Evolutionary conservation across 129 eudicot species (phyloP).

Genomic region (Cynara cardunculus): DNA sequence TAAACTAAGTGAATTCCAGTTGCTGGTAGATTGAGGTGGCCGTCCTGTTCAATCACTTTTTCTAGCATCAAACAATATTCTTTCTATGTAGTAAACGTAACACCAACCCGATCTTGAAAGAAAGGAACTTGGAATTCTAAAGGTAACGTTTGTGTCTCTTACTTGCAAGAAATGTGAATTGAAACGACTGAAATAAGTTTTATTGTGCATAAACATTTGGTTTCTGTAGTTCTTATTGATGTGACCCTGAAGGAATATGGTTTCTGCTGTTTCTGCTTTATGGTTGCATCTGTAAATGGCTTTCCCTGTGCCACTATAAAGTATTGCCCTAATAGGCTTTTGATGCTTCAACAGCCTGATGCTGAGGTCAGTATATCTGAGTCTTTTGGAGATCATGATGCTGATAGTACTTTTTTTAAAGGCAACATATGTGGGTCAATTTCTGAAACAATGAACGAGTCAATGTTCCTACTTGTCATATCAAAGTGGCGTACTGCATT

Average conservation of each 20-base stretch:
- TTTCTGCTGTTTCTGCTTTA: background rate
- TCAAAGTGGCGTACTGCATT: constrained; percentile 79
- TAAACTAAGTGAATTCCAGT: background rate
- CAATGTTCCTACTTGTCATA: constrained; percentile 78
- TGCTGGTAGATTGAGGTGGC: background rate
- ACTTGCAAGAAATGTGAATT: background rate
- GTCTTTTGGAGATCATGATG: constrained; percentile 35
- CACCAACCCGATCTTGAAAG: background rate
- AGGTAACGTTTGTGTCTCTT: background rate
- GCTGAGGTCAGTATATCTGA: constrained; percentile 36
- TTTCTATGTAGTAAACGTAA: background rate
- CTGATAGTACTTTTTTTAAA: constrained; percentile 53
- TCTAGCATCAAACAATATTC: background rate
- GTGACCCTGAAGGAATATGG: background rate
- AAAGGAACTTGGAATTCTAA: background rate
- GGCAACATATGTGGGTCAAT: constrained; percentile 88
- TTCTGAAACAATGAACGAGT: constrained; percentile 79
- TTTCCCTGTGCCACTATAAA: background rate
- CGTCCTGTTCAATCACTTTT: background rate
- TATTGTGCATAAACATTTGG: background rate
- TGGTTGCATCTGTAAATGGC: background rate
- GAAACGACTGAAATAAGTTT: background rate
- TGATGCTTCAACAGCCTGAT: constrained; percentile 44
- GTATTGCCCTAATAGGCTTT: background rate
- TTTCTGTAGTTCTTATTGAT: background rate